Evolutionary conservation across 345 rosid genomes (phyloP).

Genomic region (Lumnitzera littorea): DNA sequence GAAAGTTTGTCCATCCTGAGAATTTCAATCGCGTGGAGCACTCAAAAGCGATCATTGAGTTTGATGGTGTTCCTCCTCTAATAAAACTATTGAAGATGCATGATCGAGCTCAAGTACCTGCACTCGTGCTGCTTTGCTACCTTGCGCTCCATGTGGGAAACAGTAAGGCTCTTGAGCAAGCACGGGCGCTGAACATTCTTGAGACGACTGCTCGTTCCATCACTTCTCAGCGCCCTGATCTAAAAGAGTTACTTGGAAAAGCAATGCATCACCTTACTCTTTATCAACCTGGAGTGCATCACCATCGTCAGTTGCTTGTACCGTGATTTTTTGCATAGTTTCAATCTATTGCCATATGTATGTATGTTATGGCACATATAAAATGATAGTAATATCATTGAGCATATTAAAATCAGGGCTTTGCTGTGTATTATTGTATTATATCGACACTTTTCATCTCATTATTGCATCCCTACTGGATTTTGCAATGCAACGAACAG

Average conservation of each 20-base stretch:
- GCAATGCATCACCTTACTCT: slow-evolving; percentile 45
- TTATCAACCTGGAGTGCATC: slow-evolving; percentile 38
- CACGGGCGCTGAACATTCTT: slow-evolving; percentile 37
- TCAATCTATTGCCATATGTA: no score
- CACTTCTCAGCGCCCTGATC: slow-evolving; percentile 34
- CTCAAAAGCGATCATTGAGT: slow-evolving; percentile 51
- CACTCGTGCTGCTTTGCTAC: slow-evolving; percentile 35
- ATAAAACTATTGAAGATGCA: slow-evolving; percentile 26
- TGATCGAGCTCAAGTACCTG: slow-evolving; percentile 32
- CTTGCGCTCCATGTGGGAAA: slow-evolving; percentile 46
- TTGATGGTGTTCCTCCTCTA: slow-evolving; percentile 37
- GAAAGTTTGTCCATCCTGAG: slow-evolving; percentile 44
- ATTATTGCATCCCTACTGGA: no score
- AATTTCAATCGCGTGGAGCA: slow-evolving; percentile 46
- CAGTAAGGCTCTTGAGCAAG: slow-evolving; percentile 53
- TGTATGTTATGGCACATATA: no score
- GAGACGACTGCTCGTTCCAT: slow-evolving; percentile 40
- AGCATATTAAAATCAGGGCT: no score
- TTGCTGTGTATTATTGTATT: no score
- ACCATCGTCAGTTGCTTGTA: slow-evolving; percentile 20
- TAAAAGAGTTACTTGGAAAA: slow-evolving; percentile 34
- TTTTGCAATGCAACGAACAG: no score
- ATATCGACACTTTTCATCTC: no score
- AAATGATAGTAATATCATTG: no score
- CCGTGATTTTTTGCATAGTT: background rate